These are phyloP conservation scores for Phragmites australis DNA, from an alignment of 176 grass and related monocot genomes.

Conservation along the genomic window DNA sequence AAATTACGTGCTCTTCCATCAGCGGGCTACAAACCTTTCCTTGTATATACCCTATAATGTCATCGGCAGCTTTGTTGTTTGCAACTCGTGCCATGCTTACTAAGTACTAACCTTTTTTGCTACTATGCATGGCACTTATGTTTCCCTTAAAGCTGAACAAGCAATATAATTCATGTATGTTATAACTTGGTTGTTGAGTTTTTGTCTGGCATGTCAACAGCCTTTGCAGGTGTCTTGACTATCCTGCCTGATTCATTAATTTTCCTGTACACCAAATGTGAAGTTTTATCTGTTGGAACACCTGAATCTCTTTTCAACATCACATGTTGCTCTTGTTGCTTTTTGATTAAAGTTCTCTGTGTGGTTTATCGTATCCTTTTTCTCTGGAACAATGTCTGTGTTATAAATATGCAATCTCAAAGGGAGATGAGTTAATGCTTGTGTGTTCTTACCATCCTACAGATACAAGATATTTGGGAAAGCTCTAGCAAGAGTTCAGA, in stretches of 20 bases:
- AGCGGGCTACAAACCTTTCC: background rate
- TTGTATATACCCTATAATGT: background rate
- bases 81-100: conserved; percentile 4
- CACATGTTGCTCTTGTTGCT: conserved; percentile 10
- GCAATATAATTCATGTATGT: background rate
- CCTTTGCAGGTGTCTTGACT: background rate
- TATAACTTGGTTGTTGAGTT: background rate
- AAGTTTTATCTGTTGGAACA: conserved; percentile 23
- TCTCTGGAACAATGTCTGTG: background rate
- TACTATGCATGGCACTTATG: conserved; percentile 9
- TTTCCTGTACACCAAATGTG: background rate
- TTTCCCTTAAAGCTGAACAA: conserved; percentile 19
- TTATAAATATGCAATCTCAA: conserved; percentile 5
- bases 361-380: background rate
- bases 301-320: conserved; percentile 6
- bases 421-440: conserved; percentile 11
- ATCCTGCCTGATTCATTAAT: background rate
- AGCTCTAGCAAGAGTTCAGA: conserved; percentile 85
- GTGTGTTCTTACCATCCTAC: conserved; percentile 22
- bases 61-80: background rate
- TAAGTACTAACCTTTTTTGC: background rate
- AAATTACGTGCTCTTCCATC: background rate
- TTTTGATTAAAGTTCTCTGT: background rate
- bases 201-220: background rate
- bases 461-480: conserved; percentile 98